phyloP scores from a whole-genome alignment of 176 grass and related monocot genomes.

The Miscanthus lutarioriparius region DNA sequence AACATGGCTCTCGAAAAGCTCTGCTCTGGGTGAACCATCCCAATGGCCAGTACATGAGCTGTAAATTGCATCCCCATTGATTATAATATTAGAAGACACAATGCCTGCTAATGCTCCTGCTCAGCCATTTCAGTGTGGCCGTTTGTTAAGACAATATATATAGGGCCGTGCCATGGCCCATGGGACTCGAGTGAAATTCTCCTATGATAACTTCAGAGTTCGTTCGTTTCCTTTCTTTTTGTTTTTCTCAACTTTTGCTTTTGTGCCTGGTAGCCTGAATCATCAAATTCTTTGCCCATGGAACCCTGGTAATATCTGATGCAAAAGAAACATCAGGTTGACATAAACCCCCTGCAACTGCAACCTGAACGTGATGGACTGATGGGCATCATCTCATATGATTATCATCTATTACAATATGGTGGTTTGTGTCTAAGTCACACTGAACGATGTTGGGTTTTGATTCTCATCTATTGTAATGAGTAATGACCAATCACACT shows the following conservation, averaged over 20 bases:
- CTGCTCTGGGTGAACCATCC: slow-evolving; percentile 59
- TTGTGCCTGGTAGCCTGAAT: neutral
- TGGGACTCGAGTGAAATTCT: slow-evolving; percentile 20
- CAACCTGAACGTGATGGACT: neutral
- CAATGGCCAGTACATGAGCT: slow-evolving; percentile 13
- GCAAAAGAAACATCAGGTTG: slow-evolving; percentile 9
- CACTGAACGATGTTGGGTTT: neutral
- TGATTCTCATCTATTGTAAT: neutral
- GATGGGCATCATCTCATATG: neutral
- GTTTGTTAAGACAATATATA: slow-evolving; percentile 27
- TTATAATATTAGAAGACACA: slow-evolving; percentile 25
- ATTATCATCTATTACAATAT: neutral
- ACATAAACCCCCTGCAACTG: neutral
- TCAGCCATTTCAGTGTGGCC: slow-evolving; percentile 41
- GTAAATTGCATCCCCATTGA: slow-evolving; percentile 48
- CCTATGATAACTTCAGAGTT: slow-evolving; percentile 14
- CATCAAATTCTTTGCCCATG: neutral
- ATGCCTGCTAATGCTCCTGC: slow-evolving; percentile 29
- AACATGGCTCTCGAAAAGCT: slow-evolving; percentile 94
- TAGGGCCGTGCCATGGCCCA: slow-evolving; percentile 11
- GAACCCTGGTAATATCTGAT: neutral
- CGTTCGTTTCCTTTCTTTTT: neutral
- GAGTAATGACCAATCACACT: neutral
- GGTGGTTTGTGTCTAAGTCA: neutral
- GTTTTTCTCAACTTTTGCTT: neutral